Percentiles rank a stretch among this genome's conserved stretches.
Evolutionary conservation across 768 basidiomycete species (phyloP).

Genomic region (Clavaria fumosa): DNA sequence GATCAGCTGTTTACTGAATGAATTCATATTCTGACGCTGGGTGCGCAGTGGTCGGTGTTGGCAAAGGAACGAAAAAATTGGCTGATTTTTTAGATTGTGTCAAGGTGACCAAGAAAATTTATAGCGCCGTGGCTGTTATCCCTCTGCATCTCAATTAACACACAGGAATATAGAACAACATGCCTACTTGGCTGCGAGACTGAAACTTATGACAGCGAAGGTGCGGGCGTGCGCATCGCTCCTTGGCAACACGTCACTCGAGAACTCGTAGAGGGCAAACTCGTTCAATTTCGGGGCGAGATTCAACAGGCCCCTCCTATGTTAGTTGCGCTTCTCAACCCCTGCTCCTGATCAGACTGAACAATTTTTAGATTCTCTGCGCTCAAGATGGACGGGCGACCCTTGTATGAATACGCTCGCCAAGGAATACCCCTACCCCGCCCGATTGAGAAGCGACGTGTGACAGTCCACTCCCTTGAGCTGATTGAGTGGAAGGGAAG

Average conservation of each 20-base stretch:
- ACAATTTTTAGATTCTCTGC: constrained; percentile 71
- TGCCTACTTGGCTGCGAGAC: constrained; percentile 90
- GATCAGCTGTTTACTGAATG: too few species aligned
- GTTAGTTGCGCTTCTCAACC: constrained; percentile 28
- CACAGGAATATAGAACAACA: constrained; percentile 80
- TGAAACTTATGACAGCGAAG: constrained; percentile 87
- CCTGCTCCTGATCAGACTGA: not conserved
- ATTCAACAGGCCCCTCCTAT: constrained; percentile 89
- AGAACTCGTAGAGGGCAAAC: constrained; percentile 51
- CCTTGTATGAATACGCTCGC: constrained; percentile 90
- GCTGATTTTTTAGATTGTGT: constrained; percentile 72
- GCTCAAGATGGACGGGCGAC: constrained; percentile 95
- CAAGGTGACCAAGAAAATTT: constrained; percentile 43
- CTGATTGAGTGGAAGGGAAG: constrained; percentile 63
- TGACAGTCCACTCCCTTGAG: constrained; percentile 69
- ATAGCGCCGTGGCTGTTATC: not conserved
- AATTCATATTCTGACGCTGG: too few species aligned
- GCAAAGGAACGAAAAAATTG: constrained; percentile 80
- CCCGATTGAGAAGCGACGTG: constrained; percentile 78
- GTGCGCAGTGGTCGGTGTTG: constrained; percentile 77
- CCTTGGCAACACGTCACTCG: constrained; percentile 76
- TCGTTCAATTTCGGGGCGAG: constrained; percentile 68
- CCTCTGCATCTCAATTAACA: not conserved
- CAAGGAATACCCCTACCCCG: constrained; percentile 82
- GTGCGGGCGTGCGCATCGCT: constrained; percentile 59